phyloP scores from a whole-genome alignment of 2,329 filamentous ascomycete species.

The Xylaria sp. region DNA sequence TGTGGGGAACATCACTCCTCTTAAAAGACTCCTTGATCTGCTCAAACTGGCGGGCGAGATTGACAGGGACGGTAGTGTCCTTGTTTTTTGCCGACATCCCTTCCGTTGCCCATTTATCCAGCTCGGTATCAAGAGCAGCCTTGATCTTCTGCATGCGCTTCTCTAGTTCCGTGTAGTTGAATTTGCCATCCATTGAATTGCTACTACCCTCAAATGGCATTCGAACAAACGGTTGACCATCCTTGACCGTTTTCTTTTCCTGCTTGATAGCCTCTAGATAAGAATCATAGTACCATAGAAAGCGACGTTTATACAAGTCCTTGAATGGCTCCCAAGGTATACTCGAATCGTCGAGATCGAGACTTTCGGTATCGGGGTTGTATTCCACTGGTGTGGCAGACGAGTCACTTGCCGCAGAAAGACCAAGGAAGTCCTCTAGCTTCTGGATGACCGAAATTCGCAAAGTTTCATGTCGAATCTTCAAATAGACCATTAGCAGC shows the following conservation, averaged over 20 bases:
- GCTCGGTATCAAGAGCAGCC: conserved; percentile 76
- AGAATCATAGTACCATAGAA: conserved; percentile 95
- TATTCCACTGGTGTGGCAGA: conserved; percentile 50
- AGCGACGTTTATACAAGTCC: conserved; percentile 89
- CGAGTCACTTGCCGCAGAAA: conserved; percentile 64
- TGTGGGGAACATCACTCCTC: conserved; percentile 75
- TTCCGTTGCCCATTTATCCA: conserved; percentile 74
- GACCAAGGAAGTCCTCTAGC: conserved; percentile 80
- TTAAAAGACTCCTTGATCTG: conserved; percentile 83
- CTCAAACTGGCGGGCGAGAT: conserved; percentile 84
- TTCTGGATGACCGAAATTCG: conserved; percentile 87
- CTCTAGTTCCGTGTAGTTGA: conserved; percentile 81
- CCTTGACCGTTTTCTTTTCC: conserved; percentile 71
- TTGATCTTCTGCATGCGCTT: conserved; percentile 76
- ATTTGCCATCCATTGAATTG: conserved; percentile 88
- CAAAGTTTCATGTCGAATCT: conserved; percentile 92
- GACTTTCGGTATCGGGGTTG: conserved; percentile 47
- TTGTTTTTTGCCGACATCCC: conserved; percentile 71
- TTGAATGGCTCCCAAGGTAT: conserved; percentile 85
- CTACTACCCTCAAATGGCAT: conserved; percentile 86
- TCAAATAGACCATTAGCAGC: conserved; percentile 42
- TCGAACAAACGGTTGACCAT: conserved; percentile 72
- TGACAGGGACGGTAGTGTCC: conserved; percentile 81
- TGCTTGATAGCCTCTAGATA: conserved; percentile 79
- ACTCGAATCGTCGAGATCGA: conserved; percentile 60